phyloP scores from a whole-genome alignment of 1,139 yeast genomes.

The Blastobotrys persicus region DNA sequence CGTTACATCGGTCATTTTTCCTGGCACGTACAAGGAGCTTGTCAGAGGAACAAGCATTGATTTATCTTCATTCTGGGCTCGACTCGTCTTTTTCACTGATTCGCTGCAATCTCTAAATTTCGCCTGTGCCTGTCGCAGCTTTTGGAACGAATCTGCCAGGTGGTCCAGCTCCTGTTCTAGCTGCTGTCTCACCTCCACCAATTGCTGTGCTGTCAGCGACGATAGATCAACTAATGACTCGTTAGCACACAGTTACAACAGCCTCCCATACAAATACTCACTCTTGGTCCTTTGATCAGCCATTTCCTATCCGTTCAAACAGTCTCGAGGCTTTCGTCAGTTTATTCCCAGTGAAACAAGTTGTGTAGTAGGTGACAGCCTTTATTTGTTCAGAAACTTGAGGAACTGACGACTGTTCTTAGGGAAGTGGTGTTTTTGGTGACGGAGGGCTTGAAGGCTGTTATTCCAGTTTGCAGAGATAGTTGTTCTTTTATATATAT shows the following conservation, averaged over 20 bases:
- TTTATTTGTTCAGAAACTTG: too few relatives aligned
- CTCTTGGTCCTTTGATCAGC: constrained; percentile 3
- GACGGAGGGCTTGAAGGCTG: too few relatives aligned
- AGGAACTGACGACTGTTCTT: too few relatives aligned
- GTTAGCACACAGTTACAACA: neutral
- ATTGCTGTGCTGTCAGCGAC: constrained; percentile 75
- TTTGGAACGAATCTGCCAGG: constrained; percentile 78
- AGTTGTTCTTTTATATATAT: too few relatives aligned
- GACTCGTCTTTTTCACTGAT: constrained; percentile 60
- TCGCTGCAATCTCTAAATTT: constrained; percentile 80
- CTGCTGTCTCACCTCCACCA: constrained; percentile 77
- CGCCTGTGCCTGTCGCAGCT: constrained; percentile 76
- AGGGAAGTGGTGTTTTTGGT: too few relatives aligned
- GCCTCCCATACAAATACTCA: constrained; percentile 2
- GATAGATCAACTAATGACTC: constrained; percentile 50
- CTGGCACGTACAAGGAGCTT: constrained; percentile 86
- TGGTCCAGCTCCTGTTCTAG: constrained; percentile 85
- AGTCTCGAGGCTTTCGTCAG: too few relatives aligned
- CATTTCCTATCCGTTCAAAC: neutral
- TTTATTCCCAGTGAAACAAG: too few relatives aligned
- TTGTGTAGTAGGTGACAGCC: too few relatives aligned
- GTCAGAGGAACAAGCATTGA: constrained; percentile 83
- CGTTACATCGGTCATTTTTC: constrained; percentile 59
- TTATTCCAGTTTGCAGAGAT: too few relatives aligned
- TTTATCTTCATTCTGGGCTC: constrained; percentile 44